Conservation (phyloP, 495 filamentous ascomycete genomes). For the Hypoxylon lienhwacheense region DNA sequence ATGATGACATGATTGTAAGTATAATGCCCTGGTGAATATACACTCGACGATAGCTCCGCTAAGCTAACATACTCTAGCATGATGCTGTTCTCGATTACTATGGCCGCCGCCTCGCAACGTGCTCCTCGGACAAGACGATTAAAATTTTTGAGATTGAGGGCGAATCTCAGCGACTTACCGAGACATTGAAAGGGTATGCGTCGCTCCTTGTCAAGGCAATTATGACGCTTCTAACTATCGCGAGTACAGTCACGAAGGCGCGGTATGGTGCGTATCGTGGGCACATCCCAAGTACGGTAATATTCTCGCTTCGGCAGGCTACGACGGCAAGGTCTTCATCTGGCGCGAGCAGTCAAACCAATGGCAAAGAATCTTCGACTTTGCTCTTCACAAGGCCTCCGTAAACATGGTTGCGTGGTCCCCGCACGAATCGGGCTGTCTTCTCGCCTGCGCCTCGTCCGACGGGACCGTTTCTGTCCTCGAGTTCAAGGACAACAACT, state of each 20-base stretch:
- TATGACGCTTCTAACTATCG: slow-evolving; percentile 23
- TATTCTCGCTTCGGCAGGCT: slow-evolving; percentile 90
- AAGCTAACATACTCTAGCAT: slow-evolving; percentile 61
- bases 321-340: slow-evolving; percentile 97
- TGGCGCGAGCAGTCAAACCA: slow-evolving; percentile 82
- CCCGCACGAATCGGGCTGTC: slow-evolving; percentile 92
- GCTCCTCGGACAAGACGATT: slow-evolving; percentile 96
- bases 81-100: slow-evolving; percentile 99
- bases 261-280: slow-evolving; percentile 97
- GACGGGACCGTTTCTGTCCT: slow-evolving; percentile 92
- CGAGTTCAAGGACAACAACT: slow-evolving; percentile 94
- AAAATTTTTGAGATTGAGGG: slow-evolving; percentile 99
- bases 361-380: slow-evolving; percentile 86
- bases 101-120: slow-evolving; percentile 92
- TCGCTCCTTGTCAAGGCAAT: background rate
- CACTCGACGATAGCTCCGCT: background rate
- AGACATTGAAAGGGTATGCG: slow-evolving; percentile 89
- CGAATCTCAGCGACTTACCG: slow-evolving; percentile 83
- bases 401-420: slow-evolving; percentile 97
- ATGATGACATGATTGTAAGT: slow-evolving; percentile 99
- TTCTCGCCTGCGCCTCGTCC: slow-evolving; percentile 89
- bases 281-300: slow-evolving; percentile 98
- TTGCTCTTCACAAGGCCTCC: slow-evolving; percentile 85
- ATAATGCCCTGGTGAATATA: background rate
- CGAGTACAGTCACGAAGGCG: slow-evolving; percentile 77